Percentiles rank a stretch among this genome's conserved stretches.
Conservation (phyloP, 768 basidiomycete species). For the Macrolepiota dolichaula region DNA sequence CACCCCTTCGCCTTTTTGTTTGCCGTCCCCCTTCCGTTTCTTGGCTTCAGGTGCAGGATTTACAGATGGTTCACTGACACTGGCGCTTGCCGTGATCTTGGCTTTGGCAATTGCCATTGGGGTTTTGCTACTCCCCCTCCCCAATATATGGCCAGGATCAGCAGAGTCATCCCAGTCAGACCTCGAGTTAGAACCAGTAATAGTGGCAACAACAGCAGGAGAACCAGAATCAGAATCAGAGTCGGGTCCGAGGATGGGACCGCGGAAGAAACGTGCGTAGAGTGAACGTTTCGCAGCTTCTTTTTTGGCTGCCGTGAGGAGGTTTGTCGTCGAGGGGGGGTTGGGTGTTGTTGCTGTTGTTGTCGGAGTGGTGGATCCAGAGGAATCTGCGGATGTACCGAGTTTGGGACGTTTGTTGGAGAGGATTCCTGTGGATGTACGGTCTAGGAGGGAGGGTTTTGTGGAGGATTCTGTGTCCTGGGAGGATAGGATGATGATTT, state of each 20-base stretch:
- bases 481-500: too few relatives aligned
- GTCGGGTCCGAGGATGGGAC: conserved; percentile 61
- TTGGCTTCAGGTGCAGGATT: not conserved
- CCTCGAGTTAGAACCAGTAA: not conserved
- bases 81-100: not conserved
- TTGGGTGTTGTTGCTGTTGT: conserved; percentile 33
- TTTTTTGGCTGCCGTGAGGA: conserved; percentile 67
- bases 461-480: conserved; percentile 9
- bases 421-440: conserved; percentile 73
- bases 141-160: not conserved
- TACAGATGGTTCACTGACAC: conserved; percentile 8
- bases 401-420: conserved; percentile 62
- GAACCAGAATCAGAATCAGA: conserved; percentile 4
- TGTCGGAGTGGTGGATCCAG: conserved; percentile 24
- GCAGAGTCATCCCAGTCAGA: not conserved
- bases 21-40: conserved; percentile 12
- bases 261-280: conserved; percentile 81
- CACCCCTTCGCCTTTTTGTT: not conserved
- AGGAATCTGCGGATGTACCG: conserved; percentile 41
- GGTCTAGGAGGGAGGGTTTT: conserved; percentile 33
- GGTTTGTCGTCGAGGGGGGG: conserved; percentile 35
- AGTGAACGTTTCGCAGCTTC: conserved; percentile 73
- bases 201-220: not conserved
- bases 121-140: conserved; percentile 2
- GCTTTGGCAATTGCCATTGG: conserved; percentile 15